Percentiles rank a stretch among this genome's conserved stretches.
phyloP scores from a whole-genome alignment of 257 asterid species.

The Linderniella brevidens region DNA sequence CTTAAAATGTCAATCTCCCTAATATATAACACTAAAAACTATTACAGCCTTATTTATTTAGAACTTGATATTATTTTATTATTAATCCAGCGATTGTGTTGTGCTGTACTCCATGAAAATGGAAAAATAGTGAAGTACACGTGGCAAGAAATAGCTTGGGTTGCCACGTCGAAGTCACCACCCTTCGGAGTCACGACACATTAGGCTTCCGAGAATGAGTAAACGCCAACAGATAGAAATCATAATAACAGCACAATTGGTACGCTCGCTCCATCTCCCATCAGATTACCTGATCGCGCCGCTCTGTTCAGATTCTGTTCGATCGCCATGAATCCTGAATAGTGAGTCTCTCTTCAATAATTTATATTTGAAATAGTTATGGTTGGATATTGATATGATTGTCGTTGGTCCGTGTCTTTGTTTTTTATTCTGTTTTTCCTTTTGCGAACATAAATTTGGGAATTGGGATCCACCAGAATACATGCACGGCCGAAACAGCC shows the following conservation, averaged over 20 bases:
- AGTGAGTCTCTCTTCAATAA: constrained; percentile 20
- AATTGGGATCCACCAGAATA: too few relatives aligned
- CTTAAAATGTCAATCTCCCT: too few relatives aligned
- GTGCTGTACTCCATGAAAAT: neutral
- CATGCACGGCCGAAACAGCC: too few relatives aligned
- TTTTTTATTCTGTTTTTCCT: neutral
- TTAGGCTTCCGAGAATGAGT: constrained; percentile 8
- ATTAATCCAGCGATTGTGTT: neutral
- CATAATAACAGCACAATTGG: too few relatives aligned
- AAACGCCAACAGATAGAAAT: neutral
- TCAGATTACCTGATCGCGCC: constrained; percentile 6
- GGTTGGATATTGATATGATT: constrained; percentile 2
- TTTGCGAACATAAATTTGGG: too few relatives aligned
- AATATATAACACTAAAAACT: too few relatives aligned
- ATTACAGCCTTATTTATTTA: too few relatives aligned
- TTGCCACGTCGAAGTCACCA: constrained; percentile 17
- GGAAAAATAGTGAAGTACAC: constrained; percentile 11
- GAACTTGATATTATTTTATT: neutral
- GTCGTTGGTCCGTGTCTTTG: too few relatives aligned
- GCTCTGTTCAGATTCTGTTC: constrained; percentile 2
- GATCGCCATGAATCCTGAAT: constrained; percentile 57
- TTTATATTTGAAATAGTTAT: neutral
- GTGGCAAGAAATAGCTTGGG: constrained; percentile 9
- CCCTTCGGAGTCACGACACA: constrained; percentile 13
- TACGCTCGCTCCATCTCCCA: too few relatives aligned